Conservation (phyloP, 2,329 filamentous ascomycete genomes). For the Orbilia oligospora region DNA sequence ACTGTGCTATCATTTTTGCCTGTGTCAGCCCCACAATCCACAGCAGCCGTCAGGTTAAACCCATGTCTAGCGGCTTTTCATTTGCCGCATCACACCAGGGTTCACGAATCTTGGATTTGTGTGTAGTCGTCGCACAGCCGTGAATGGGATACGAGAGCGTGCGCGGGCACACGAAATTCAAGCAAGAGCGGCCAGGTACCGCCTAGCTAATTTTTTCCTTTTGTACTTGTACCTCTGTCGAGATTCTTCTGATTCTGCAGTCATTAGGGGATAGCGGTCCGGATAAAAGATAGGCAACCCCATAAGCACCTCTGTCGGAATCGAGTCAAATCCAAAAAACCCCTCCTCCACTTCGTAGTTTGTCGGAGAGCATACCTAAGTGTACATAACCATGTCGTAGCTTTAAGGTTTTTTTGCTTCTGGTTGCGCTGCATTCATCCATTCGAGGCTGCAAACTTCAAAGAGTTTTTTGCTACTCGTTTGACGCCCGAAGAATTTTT, state of each 20-base stretch:
- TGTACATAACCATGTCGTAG: slow-evolving; percentile 14
- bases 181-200: slow-evolving; percentile 7
- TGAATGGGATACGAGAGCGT: slow-evolving; percentile 29
- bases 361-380: not conserved
- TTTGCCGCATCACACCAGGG: slow-evolving; percentile 60
- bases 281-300: slow-evolving; percentile 17
- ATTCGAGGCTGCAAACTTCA: slow-evolving; percentile 1
- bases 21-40: slow-evolving; percentile 39
- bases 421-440: slow-evolving; percentile 22
- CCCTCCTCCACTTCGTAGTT: not conserved
- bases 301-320: slow-evolving; percentile 14
- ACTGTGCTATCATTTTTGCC: slow-evolving; percentile 43
- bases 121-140: slow-evolving; percentile 54
- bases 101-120: slow-evolving; percentile 58
- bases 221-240: slow-evolving; percentile 18
- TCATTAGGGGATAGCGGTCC: slow-evolving; percentile 23
- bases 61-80: slow-evolving; percentile 60
- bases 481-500: slow-evolving; percentile 30
- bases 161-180: not conserved
- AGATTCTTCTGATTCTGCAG: slow-evolving; percentile 1
- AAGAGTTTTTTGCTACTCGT: slow-evolving; percentile 13
- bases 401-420: slow-evolving; percentile 29
- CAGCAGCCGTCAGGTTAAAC: slow-evolving; percentile 38
- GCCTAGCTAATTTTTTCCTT: not conserved
- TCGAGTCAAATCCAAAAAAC: not conserved